Base-by-base conservation (phyloP, 2,329 filamentous ascomycete genomes). In the Pseudopithomyces chartarum region DNA sequence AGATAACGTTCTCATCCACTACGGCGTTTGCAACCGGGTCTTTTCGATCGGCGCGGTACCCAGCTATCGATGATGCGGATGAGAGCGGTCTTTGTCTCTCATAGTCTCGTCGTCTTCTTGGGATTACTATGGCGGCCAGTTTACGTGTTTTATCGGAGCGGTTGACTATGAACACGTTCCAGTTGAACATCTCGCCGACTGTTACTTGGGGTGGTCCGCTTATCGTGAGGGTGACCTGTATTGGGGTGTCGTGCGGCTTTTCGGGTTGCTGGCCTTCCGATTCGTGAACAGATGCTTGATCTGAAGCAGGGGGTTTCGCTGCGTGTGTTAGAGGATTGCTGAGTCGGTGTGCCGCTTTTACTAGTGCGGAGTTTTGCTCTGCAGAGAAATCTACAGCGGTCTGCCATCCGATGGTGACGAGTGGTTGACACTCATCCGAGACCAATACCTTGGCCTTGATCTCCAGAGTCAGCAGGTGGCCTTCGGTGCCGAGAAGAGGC, bases 81-180 rank as follows among this genome's bases (percentile, higher is more conserved):
- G 67, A 61, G 46, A 50, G 79, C 60, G 48, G 85, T 70, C 63
- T 63, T 63, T 84, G 81, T 10, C 73, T 76, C 12, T 76, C 67
- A 11, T 57, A 48, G 10, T 80, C 79, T 26, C 84, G 84, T 23
- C 86, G 83, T 7, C 89, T 84, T 66, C 84, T 87, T 3, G 89
- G 87, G 2, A 92, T 80, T 4, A 86, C 85, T 23, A 90, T 75
- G 19, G 94, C 80, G 23, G 89, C 89, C 36, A 95, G 81, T 67
- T 91, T 90, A 49, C 90, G 85, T 2, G 84, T 76, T 47, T 76
- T 82, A 39, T 79, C 78, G 45, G 84, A 86, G 47, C 88, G 85
- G 73, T 94, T 95, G 61, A 91, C 88, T 36, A 93, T 87, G 67
- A 91, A 90, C 15, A 93, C 82, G 33, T 83, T 84, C 87, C 91